Base-by-base conservation (phyloP, 2,329 filamentous ascomycete genomes). In the Fusarium nematophilum region DNA sequence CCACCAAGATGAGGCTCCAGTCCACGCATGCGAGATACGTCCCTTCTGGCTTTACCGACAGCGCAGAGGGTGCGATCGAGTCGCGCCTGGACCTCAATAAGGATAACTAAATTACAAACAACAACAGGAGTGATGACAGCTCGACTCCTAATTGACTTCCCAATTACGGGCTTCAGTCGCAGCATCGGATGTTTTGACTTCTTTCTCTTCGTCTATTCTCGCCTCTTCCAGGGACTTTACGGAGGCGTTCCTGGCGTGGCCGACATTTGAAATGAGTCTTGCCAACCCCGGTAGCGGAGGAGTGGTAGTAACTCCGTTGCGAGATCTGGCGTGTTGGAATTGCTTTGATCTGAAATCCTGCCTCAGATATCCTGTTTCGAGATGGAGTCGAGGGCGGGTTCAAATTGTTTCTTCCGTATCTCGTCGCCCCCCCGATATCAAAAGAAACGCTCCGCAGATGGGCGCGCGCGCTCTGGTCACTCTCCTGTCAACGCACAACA, bases 391-490 rank as follows among this genome's bases (percentile, higher is more conserved):
- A 53, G 25, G 46, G 25, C 37, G 40, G 26, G 18, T 30, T 50
- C 36, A 51, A 47, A 34, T 26, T 54, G 37, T 44, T 55, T 62
- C 57, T 64, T 49, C 45, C 51, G 33, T 50, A 51, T 38, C 34
- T 29, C n/a, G n/a, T n/a, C n/a, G n/a, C 33, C 44, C 33, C 44
- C 42, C 51, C 30, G 26, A 44, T 40, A 44, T 40, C 50, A 43
- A 55, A 45, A 54, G 43, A 48, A 53, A 44, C 31, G 37, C 60
- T 57, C 57, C 60, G 62, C 67, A 64, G 62, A 65, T 60, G 57
- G 59, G 61, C 54, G 66, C 60, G 69, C 69, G 70, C n/a, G n/a
- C n/a, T n/a, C 59, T 67, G 63, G 53, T 65, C 62, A 64, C 65
- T 64, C 53, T 65, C 59, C 51, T 68, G 59, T 66, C 65, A 64